Conservation (phyloP, 768 basidiomycete species). For the Epithele typhae region DNA sequence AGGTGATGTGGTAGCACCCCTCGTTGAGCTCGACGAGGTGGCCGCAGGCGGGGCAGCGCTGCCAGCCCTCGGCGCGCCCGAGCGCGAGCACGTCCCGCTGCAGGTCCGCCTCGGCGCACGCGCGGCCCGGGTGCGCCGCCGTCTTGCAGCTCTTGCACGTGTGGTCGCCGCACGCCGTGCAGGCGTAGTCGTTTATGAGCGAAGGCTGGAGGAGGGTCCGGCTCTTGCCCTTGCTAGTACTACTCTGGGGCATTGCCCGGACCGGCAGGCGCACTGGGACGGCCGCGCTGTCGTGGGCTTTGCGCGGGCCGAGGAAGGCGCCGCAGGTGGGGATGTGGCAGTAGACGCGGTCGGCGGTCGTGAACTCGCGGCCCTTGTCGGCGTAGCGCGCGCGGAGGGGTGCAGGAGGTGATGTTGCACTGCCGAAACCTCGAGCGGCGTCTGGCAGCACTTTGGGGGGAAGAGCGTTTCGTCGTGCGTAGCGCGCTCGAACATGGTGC, state of each 20-base stretch:
- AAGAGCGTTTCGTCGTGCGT: constrained; percentile 16
- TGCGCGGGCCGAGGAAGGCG: constrained; percentile 15
- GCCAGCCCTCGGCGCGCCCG: constrained; percentile 15
- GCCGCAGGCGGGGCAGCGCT: constrained; percentile 18
- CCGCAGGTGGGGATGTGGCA: constrained; percentile 15
- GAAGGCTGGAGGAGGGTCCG: too few relatives aligned
- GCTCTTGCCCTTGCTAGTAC: too few relatives aligned
- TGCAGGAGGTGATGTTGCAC: constrained; percentile 3
- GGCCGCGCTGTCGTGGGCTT: neutral
- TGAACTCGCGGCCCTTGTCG: constrained; percentile 15
- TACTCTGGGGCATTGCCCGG: too few relatives aligned
- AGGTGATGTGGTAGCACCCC: constrained; percentile 22
- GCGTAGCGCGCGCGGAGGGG: constrained; percentile 3
- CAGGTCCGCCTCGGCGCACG: constrained; percentile 2
- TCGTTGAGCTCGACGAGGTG: constrained; percentile 16
- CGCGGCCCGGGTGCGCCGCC: constrained; percentile 6
- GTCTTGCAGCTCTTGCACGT: constrained; percentile 11
- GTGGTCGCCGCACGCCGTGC: constrained; percentile 1
- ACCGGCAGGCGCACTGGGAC: too few relatives aligned
- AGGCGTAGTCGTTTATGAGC: neutral
- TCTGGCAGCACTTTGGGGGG: constrained; percentile 18
- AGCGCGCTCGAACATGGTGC: constrained; percentile 15
- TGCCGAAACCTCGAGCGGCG: constrained; percentile 3
- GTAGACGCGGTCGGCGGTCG: constrained; percentile 17
- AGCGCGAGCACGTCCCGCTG: constrained; percentile 12